Evolutionary conservation across 768 basidiomycete genomes (phyloP).

Genomic region (Mrakia hoshinonis): DNA sequence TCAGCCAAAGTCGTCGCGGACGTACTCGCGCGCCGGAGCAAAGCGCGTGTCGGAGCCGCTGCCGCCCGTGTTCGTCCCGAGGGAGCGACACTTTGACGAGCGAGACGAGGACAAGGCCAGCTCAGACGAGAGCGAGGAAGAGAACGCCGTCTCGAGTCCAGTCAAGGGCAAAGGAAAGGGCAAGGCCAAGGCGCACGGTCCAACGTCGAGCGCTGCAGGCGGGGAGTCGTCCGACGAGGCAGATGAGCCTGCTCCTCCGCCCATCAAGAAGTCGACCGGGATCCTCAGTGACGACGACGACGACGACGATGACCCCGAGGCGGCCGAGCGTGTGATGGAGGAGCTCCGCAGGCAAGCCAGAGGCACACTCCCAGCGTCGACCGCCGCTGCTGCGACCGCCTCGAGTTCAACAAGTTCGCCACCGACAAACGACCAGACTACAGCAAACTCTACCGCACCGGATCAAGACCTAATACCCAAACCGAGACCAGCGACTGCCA

Average conservation of each 20-base stretch:
- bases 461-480: background rate
- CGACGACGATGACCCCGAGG: background rate
- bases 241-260: background rate
- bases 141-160: no score
- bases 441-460: background rate
- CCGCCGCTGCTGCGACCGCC: background rate
- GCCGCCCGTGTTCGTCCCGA: background rate
- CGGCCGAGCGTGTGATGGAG: background rate
- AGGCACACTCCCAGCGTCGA: background rate
- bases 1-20: background rate
- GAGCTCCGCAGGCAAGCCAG: background rate
- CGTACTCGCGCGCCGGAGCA: background rate
- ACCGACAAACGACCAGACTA: no score
- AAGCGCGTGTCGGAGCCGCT: background rate
- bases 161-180: background rate
- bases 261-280: background rate
- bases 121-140: background rate
- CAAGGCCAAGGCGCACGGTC: background rate
- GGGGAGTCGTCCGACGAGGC: background rate
- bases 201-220: background rate
- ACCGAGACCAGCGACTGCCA: background rate
- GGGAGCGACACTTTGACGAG: background rate
- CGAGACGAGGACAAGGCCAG: background rate
- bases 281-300: slow-evolving; percentile 1
- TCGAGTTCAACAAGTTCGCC: background rate